Evolutionary conservation across 768 basidiomycete genomes (phyloP), one percentile per base, ranked within the genome.

Genomic region (Russula brevipes): DNA sequence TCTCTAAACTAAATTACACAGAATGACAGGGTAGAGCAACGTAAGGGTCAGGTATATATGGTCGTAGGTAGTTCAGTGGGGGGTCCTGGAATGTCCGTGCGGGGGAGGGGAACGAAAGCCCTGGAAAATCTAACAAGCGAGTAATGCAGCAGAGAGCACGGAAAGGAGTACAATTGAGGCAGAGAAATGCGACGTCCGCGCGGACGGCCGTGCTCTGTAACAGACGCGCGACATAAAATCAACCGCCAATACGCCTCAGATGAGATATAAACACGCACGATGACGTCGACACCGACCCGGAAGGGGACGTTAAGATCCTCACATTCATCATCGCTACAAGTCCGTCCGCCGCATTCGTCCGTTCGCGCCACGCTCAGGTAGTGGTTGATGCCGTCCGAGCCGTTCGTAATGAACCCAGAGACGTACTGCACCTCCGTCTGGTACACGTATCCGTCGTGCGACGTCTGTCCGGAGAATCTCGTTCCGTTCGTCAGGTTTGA

Each of bases 291-390:
- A 54, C 16, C 30, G 61, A 38, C 8, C 57, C 59, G 9, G 64
- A 49, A 3, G 81, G 81, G 42, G 59, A 59, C 33, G 61, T 69
- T 1, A 82, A 80, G 46, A 96, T 85, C 69, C 80, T 82, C 52
- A 94, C 86, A 1, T 84, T 84, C 67, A 95, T 67, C 1, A 97
- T 76, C 0, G 89, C 91, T 4, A 95, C 88, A 11, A 92, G 76
- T 1, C 94, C 95, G 71, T 98, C 95, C 1, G 85, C 78, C 2
- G 91, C 83, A 64, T 81, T 84, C n/a, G 75, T 72, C 78, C 75
- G 57, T 81, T 73, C 6, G 79, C 72, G 11, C 71, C 76, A 91
- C 90, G 8, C 75, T 76, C 7, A 73, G 42, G 66, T 79, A 81
- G 72, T 92, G 89, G 70, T 91, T 92, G 54, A 92, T 82, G 3